These are phyloP conservation scores for Heterobasidion parviporum DNA, from an alignment of 1,284 basidiomycete species.

Conservation along the genomic window DNA sequence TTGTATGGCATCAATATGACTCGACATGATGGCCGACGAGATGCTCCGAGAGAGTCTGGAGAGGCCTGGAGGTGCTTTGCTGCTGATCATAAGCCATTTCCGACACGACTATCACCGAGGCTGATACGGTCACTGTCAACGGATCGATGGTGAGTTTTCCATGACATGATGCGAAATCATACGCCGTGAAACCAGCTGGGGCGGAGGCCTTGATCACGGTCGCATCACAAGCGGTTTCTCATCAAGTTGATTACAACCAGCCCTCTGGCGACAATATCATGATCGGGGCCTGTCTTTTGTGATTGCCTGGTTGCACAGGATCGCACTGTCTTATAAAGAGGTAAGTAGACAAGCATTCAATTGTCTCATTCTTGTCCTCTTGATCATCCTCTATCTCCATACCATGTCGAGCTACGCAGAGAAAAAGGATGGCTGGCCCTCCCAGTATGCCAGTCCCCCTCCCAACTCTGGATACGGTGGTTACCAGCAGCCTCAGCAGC, in stretches of 20 bases:
- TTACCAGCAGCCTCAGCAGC: neutral
- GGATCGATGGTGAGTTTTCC: too few relatives aligned
- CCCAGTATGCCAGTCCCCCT: neutral
- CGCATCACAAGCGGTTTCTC: neutral
- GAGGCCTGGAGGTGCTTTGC: too few relatives aligned
- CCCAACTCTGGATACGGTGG: neutral
- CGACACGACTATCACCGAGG: too few relatives aligned
- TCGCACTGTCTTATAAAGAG: neutral
- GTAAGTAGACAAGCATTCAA: neutral
- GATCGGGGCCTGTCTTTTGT: neutral
- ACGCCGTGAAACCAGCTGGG: too few relatives aligned
- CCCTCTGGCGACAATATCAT: neutral
- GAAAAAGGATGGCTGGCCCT: neutral
- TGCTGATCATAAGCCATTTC: too few relatives aligned
- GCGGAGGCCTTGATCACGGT: too few relatives aligned
- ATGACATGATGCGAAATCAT: too few relatives aligned
- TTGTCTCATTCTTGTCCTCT: neutral
- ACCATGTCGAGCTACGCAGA: neutral
- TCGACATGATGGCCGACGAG: too few relatives aligned
- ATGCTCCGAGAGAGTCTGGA: too few relatives aligned
- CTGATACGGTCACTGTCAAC: too few relatives aligned
- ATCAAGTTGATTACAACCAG: neutral
- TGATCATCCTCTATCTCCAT: neutral
- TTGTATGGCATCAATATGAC: too few relatives aligned
- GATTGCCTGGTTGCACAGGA: neutral